These are phyloP conservation scores for Zygotorulaspora mrakii DNA, from an alignment of 1,139 yeast species.

Conservation along the genomic window DNA sequence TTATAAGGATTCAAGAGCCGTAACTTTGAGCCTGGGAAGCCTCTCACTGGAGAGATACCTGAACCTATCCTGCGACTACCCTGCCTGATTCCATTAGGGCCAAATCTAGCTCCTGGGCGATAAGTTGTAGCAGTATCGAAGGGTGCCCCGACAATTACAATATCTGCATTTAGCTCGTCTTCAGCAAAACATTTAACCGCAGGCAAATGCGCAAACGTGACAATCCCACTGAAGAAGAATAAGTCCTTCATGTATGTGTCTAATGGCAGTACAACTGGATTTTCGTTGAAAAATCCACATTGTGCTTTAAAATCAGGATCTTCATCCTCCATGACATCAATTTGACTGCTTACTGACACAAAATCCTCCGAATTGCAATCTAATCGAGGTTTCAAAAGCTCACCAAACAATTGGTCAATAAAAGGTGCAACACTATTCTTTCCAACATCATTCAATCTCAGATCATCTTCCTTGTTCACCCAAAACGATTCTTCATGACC, in stretches of 20 bases:
- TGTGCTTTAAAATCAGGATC: slow-evolving; percentile 15
- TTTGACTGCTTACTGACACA: slow-evolving; percentile 1
- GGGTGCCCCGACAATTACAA: slow-evolving; percentile 55
- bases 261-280: slow-evolving; percentile 12
- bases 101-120: slow-evolving; percentile 62
- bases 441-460: not conserved
- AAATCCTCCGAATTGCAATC: slow-evolving; percentile 2
- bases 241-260: slow-evolving; percentile 16
- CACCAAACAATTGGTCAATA: slow-evolving; percentile 15
- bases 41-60: slow-evolving; percentile 40
- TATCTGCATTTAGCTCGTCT: slow-evolving; percentile 13
- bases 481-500: slow-evolving; percentile 1
- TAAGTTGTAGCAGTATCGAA: slow-evolving; percentile 58
- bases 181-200: slow-evolving; percentile 15
- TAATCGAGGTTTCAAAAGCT: slow-evolving; percentile 9
- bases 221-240: slow-evolving; percentile 18
- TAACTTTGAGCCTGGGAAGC: slow-evolving; percentile 36
- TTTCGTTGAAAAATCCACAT: slow-evolving; percentile 16
- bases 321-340: slow-evolving; percentile 12
- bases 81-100: slow-evolving; percentile 55
- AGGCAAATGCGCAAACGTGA: slow-evolving; percentile 20
- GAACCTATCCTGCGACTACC: slow-evolving; percentile 56
- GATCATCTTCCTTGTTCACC: not conserved
- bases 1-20: slow-evolving; percentile 45
- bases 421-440: slow-evolving; percentile 2